A percentile compares a stretch with the other conserved stretches of the same genome.
Evolutionary conservation across 2,329 filamentous ascomycete genomes (phyloP).

Genomic region (Beauveria sp.): DNA sequence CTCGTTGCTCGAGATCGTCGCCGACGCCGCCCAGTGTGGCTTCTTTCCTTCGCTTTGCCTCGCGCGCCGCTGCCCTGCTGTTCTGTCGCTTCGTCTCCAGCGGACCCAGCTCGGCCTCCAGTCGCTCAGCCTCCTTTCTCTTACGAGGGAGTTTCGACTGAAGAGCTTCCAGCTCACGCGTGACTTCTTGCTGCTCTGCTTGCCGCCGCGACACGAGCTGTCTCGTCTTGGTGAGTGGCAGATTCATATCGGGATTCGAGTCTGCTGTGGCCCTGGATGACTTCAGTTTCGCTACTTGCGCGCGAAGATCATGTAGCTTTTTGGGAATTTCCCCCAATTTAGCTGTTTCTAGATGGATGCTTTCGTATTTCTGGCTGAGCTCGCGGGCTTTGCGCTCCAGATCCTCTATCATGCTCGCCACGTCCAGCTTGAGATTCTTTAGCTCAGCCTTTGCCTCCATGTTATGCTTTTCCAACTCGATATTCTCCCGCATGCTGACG

Average conservation of each 20-base stretch:
- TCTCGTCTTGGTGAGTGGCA: constrained; percentile 51
- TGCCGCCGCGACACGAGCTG: constrained; percentile 44
- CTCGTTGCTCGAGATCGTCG: constrained; percentile 68
- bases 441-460: constrained; percentile 66
- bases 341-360: constrained; percentile 39
- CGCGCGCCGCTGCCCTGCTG: constrained; percentile 59
- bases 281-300: constrained; percentile 37
- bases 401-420: constrained; percentile 62
- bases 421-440: constrained; percentile 72
- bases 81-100: constrained; percentile 60
- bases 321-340: constrained; percentile 43
- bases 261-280: constrained; percentile 27
- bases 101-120: constrained; percentile 60
- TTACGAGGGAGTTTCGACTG: constrained; percentile 57
- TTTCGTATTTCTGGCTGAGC: constrained; percentile 47
- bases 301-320: constrained; percentile 41
- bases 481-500: constrained; percentile 74
- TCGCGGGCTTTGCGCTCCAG: constrained; percentile 59
- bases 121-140: constrained; percentile 56
- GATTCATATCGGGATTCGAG: constrained; percentile 37
- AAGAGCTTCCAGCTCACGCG: constrained; percentile 56
- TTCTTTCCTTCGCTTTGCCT: constrained; percentile 62
- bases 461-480: constrained; percentile 62
- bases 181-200: constrained; percentile 45
- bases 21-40: constrained; percentile 55